Percentiles rank a stretch among this genome's conserved stretches.
Evolutionary conservation across 1,284 basidiomycete genomes (phyloP).

Genomic region (Rhodotorula sp.): DNA sequence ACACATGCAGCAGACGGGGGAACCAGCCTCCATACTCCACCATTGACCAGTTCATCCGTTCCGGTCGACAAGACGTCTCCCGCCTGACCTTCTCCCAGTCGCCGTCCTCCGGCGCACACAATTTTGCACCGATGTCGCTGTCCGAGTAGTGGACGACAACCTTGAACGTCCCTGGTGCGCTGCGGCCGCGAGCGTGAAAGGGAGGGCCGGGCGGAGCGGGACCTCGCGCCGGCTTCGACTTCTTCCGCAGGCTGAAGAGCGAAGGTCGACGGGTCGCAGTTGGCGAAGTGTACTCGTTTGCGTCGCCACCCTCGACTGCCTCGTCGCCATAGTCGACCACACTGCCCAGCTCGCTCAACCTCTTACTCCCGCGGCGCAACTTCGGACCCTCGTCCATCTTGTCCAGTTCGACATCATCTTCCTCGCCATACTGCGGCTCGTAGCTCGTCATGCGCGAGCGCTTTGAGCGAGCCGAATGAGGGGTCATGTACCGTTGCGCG

Average conservation of each 20-base stretch:
- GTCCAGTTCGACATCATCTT: conserved; percentile 6
- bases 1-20: conserved; percentile 25
- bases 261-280: neutral
- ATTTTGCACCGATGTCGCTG: conserved; percentile 6
- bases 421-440: neutral
- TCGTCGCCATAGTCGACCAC: neutral
- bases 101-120: neutral
- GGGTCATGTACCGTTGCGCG: conserved; percentile 7
- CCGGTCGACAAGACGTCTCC: conserved; percentile 18
- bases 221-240: neutral
- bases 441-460: neutral
- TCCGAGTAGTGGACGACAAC: conserved; percentile 28
- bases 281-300: neutral
- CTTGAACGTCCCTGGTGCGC: conserved; percentile 4
- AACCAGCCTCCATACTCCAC: conserved; percentile 29
- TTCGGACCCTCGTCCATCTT: conserved; percentile 13
- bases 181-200: neutral
- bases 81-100: conserved; percentile 17
- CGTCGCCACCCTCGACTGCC: neutral
- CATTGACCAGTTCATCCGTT: conserved; percentile 24
- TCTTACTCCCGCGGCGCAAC: conserved; percentile 20
- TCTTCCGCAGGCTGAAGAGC: neutral
- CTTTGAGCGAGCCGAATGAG: neutral
- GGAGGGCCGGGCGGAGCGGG: neutral
- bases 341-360: conserved; percentile 21